phyloP scores from a whole-genome alignment of 331 rosid species.

The Rhamnella rubrinervis region DNA sequence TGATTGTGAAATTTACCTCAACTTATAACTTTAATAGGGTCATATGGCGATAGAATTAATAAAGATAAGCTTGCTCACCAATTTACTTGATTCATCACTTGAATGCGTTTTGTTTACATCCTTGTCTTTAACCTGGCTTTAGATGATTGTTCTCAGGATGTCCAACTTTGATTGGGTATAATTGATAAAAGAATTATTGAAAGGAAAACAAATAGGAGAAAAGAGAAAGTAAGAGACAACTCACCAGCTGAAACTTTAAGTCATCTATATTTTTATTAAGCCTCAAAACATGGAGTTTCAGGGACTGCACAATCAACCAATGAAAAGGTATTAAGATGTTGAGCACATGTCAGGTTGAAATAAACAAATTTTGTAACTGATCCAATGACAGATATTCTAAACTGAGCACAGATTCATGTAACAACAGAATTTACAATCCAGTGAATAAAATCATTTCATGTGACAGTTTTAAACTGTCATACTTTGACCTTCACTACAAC shows the following conservation, averaged over 20 bases:
- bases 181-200: constrained; percentile 6
- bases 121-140: constrained; percentile 52
- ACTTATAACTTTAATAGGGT: neutral
- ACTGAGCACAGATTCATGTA: constrained; percentile 15
- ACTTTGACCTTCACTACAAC: too few relatives aligned
- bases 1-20: constrained; percentile 19
- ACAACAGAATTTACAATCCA: constrained; percentile 7
- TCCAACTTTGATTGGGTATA: constrained; percentile 14
- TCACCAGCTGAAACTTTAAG: constrained; percentile 69
- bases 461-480: neutral
- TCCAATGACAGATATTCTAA: neutral
- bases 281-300: constrained; percentile 92
- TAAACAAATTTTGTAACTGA: neutral
- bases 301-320: constrained; percentile 58
- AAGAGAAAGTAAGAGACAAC: constrained; percentile 27
- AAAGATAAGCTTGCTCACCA: constrained; percentile 45
- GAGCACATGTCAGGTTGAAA: constrained; percentile 5
- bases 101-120: constrained; percentile 38
- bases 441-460: neutral
- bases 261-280: constrained; percentile 61
- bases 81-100: constrained; percentile 31
- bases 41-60: neutral
- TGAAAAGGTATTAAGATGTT: constrained; percentile 25
- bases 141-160: too few relatives aligned
- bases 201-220: constrained; percentile 4